Evolutionary conservation across 208 protist species (phyloP), one percentile per base, ranked within the genome.

Genomic region (Trypanosomatidae sp.): DNA sequence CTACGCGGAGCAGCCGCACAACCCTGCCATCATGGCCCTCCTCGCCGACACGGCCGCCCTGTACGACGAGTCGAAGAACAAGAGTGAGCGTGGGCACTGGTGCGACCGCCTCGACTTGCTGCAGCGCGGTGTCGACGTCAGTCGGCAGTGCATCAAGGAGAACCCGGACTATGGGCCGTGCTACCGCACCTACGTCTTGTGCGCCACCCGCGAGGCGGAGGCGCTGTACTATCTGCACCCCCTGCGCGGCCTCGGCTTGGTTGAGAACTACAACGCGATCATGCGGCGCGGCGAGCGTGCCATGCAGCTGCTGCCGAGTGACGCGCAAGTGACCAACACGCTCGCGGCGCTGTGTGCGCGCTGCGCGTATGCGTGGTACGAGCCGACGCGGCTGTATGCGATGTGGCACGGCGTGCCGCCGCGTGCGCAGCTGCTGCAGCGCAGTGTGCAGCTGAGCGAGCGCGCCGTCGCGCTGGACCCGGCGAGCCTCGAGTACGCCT

Each of bases 51-150:
- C 82, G 1, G 61, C 71, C 5, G 54, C 70, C 16, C 48, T 85
- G 18, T 91, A 91, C 56, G 82, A 91, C 55, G 66, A 80, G 38
- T 79, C 56, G 6, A 91, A 91, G 49, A 87, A 87, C 65, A 82
- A 84, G 53, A 55, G 77, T 16, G 57, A 61, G 16, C 65, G 82
- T 10, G 71, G 74, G 40, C 82, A 91, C 59, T 91, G 82, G 82
- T 69, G 61, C 40, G 82, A 91, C 44, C 71, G 82, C 5, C 59
- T 91, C 18, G 82, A 91, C 41, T 67, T 91, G 4, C 56, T 91
- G 18, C 82, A 91, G 55, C 71, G 73, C 28, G 82, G 71, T 28
- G 72, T 91, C 11, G 82, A 91, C 43, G 76, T 87, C n/a, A 91
- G 75, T 53, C 70, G 76, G 32, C 86, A 87, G 59, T 91, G 82